Conservation (phyloP, 2,329 filamentous ascomycete genomes). For the Colletotrichum horii region DNA sequence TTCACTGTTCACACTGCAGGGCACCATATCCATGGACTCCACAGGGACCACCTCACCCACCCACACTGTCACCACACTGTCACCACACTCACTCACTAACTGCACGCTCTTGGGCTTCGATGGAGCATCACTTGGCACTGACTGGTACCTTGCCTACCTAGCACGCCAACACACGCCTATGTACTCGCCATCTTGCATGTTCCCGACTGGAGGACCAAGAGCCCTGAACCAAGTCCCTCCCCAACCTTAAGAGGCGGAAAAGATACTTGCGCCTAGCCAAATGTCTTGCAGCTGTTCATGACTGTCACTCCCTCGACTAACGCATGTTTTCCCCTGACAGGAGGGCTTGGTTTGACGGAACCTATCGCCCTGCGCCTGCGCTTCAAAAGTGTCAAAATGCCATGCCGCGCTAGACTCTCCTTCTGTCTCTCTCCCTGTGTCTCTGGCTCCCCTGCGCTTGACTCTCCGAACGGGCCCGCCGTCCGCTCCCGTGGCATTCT, state of each 20-base stretch:
- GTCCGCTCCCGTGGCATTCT: neutral
- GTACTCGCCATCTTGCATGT: neutral
- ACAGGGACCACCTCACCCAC: neutral
- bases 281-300: neutral
- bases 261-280: neutral
- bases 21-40: neutral
- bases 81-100: neutral
- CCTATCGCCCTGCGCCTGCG: neutral
- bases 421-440: neutral
- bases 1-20: neutral
- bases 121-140: neutral
- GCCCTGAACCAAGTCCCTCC: neutral
- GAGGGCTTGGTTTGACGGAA: neutral
- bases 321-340: conserved; percentile 10
- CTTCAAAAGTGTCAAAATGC: neutral
- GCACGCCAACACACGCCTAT: neutral
- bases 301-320: conserved; percentile 7
- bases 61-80: neutral
- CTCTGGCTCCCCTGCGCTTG: neutral
- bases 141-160: neutral
- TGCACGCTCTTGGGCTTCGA: neutral
- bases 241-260: neutral
- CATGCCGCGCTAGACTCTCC: neutral
- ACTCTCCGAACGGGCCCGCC: neutral
- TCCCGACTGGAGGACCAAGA: neutral